A percentile compares a stretch with the other conserved stretches of the same genome.
phyloP scores from a whole-genome alignment of 306 rosid genomes.

The Sindora glabra region DNA sequence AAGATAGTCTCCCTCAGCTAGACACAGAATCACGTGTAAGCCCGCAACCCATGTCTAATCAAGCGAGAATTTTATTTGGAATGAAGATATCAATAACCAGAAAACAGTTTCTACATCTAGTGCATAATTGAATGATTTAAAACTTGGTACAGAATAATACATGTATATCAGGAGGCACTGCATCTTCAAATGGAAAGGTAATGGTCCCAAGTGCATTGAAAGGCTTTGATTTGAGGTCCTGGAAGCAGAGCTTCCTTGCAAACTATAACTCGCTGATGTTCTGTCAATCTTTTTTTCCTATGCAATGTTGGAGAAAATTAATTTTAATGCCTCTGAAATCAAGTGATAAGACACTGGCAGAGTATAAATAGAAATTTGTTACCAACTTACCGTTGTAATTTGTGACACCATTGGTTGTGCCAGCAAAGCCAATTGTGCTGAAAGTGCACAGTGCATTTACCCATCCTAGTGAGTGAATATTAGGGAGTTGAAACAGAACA shows the following conservation, averaged over 20 bases:
- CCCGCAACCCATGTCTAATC: too few relatives aligned
- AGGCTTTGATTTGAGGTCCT: conserved; percentile 52
- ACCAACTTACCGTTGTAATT: conserved; percentile 47
- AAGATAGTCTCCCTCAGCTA: too few relatives aligned
- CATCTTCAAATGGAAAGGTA: conserved; percentile 78
- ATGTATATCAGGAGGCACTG: conserved; percentile 81
- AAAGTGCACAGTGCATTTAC: conserved; percentile 72
- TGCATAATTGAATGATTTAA: too few relatives aligned
- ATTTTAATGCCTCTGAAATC: not conserved
- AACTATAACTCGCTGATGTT: conserved; percentile 37
- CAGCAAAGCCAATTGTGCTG: conserved; percentile 71
- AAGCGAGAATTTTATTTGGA: too few relatives aligned
- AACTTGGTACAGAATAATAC: too few relatives aligned
- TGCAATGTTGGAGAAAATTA: not conserved
- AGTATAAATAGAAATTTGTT: not conserved
- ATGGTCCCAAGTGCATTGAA: conserved; percentile 66
- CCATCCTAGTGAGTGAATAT: conserved; percentile 73
- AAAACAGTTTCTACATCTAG: too few relatives aligned
- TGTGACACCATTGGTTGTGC: conserved; percentile 63
- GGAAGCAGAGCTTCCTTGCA: conserved; percentile 50
- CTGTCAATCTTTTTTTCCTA: conserved; percentile 66
- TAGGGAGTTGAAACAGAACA: conserved; percentile 65
- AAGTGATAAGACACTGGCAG: not conserved
- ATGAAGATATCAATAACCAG: too few relatives aligned
- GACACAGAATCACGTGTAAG: too few relatives aligned